These are phyloP conservation scores for Heritiera fomes DNA, from an alignment of 345 rosid genomes.

Conservation along the genomic window DNA sequence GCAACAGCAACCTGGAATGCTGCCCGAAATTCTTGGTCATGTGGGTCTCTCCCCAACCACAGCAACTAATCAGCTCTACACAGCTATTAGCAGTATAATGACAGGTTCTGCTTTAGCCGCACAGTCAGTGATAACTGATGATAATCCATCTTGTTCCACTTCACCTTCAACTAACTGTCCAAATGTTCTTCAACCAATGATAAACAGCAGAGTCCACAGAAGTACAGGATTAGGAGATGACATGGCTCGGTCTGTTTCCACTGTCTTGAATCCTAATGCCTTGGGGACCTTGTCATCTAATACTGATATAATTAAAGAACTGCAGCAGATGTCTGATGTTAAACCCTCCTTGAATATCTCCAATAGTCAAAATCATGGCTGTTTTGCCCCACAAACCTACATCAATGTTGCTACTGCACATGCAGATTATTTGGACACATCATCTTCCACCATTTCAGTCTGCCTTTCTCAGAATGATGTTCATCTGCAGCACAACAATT, in stretches of 20 bases:
- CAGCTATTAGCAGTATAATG: constrained; percentile 37
- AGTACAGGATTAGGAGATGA: constrained; percentile 44
- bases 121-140: constrained; percentile 56
- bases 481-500: constrained; percentile 50
- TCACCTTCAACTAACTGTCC: constrained; percentile 52
- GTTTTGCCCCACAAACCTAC: constrained; percentile 42
- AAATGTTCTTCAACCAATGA: constrained; percentile 39
- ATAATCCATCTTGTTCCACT: constrained; percentile 61
- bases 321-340: constrained; percentile 52
- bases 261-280: constrained; percentile 39
- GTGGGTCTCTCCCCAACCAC: constrained; percentile 35
- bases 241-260: constrained; percentile 47
- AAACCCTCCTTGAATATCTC: constrained; percentile 55
- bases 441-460: constrained; percentile 68
- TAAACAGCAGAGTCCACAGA: constrained; percentile 32
- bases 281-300: constrained; percentile 44
- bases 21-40: constrained; percentile 45
- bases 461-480: constrained; percentile 61
- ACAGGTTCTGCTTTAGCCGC: constrained; percentile 40
- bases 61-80: constrained; percentile 33
- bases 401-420: constrained; percentile 44
- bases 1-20: constrained; percentile 43
- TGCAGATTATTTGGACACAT: constrained; percentile 64
- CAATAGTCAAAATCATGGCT: constrained; percentile 50
- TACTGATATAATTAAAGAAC: constrained; percentile 36